Evolutionary conservation across 2,329 filamentous ascomycete species (phyloP).

Genomic region (Microcera coccophila): DNA sequence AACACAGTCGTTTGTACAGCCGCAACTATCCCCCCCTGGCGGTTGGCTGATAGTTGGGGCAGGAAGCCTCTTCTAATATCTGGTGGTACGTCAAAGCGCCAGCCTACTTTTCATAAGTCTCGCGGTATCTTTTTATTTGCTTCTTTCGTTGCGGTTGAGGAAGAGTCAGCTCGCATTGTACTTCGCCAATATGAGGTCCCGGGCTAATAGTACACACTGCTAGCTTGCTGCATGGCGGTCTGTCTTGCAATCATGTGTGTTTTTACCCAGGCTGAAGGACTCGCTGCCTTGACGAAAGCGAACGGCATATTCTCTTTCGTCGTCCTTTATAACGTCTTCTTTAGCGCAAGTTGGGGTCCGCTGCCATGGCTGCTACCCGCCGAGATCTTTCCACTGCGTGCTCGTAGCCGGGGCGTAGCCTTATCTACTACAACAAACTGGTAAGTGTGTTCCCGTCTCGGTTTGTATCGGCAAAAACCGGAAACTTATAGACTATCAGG

Average conservation of each 20-base stretch:
- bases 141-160: no score
- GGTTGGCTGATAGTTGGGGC: slow-evolving; percentile 38
- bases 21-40: slow-evolving; percentile 38
- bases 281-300: slow-evolving; percentile 28
- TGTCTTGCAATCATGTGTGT: slow-evolving; percentile 35
- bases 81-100: slow-evolving; percentile 13
- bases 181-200: no score
- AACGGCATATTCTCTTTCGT: slow-evolving; percentile 38
- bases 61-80: slow-evolving; percentile 35
- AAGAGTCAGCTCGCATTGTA: no score
- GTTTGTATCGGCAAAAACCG: no score
- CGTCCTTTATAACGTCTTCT: slow-evolving; percentile 30
- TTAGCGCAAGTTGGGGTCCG: slow-evolving; percentile 33
- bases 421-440: slow-evolving; percentile 37
- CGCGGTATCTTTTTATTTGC: no score
- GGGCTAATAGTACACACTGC: neutral
- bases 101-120: no score
- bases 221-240: slow-evolving; percentile 3
- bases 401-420: slow-evolving; percentile 38
- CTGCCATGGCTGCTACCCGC: slow-evolving; percentile 34
- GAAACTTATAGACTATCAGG: no score
- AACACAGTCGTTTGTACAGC: slow-evolving; percentile 38
- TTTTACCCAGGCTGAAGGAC: slow-evolving; percentile 33
- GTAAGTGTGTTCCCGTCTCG: no score
- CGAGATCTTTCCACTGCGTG: slow-evolving; percentile 35